phyloP scores from a whole-genome alignment of 108 stramenopile genomes.

The Cyclotella sp. region DNA sequence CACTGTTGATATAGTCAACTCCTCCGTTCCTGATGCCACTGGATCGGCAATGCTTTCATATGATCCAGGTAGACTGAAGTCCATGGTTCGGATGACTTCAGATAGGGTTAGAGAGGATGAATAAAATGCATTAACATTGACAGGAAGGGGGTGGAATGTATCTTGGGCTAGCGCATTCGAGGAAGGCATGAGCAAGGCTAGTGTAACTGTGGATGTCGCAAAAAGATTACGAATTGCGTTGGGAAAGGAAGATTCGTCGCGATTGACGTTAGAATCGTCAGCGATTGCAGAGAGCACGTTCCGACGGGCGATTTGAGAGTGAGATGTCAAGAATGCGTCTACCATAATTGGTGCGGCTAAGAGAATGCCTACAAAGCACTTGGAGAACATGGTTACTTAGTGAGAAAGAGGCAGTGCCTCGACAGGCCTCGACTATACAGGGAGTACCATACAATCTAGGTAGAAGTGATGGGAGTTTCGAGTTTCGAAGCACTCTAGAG shows the following conservation, averaged over 20 bases:
- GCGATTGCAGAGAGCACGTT: background rate
- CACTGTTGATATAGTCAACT: constrained; percentile 19
- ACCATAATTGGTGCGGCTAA: background rate
- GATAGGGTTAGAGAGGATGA: constrained; percentile 47
- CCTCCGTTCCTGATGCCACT: constrained; percentile 28
- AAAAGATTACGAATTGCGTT: constrained; percentile 22
- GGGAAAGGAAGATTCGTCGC: background rate
- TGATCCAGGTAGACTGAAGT: constrained; percentile 47
- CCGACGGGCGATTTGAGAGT: background rate
- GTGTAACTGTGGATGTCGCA: constrained; percentile 24
- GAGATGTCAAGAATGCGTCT: background rate
- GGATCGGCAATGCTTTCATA: constrained; percentile 48
- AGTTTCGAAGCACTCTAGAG: no score
- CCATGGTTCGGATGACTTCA: constrained; percentile 49
- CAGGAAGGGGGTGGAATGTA: background rate
- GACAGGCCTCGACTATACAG: no score
- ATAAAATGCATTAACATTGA: constrained; percentile 25
- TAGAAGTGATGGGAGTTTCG: no score
- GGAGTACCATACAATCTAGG: no score
- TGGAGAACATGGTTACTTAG: background rate
- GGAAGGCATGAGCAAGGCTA: constrained; percentile 32
- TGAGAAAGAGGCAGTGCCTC: no score
- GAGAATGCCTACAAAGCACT: background rate
- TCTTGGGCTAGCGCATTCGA: constrained; percentile 32
- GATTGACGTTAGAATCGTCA: background rate